Conservation (phyloP, 805 yeast genomes). For the fission yeast (Schizosaccharomyces pombe) region DNA sequence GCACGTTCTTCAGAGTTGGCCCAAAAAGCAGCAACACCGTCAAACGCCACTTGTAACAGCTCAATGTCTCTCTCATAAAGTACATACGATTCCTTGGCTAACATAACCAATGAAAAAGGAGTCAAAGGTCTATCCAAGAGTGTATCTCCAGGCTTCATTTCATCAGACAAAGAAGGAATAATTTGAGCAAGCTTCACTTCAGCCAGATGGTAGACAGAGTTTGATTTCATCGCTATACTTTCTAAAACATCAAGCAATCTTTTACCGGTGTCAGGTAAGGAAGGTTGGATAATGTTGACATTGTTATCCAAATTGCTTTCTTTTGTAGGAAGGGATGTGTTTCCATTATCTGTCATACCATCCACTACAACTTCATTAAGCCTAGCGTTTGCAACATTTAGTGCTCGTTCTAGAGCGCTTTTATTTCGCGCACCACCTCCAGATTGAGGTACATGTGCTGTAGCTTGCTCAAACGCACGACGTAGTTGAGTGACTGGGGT, state of each 20-base stretch:
- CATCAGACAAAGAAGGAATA: slow-evolving; percentile 29
- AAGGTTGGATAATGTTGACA: too few relatives aligned
- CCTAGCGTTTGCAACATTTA: slow-evolving; percentile 69
- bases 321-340: too few relatives aligned
- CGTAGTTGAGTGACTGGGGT: background rate
- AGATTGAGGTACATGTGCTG: background rate
- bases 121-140: slow-evolving; percentile 13
- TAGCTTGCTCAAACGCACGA: background rate
- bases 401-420: slow-evolving; percentile 57
- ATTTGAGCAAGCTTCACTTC: slow-evolving; percentile 75
- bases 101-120: slow-evolving; percentile 17
- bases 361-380: slow-evolving; percentile 14
- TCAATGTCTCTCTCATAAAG: slow-evolving; percentile 68
- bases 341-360: slow-evolving; percentile 28
- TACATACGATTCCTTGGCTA: slow-evolving; percentile 70
- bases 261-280: background rate
- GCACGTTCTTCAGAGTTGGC: slow-evolving; percentile 18
- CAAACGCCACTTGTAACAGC: slow-evolving; percentile 66
- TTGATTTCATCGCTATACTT: slow-evolving; percentile 66
- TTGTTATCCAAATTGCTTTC: too few relatives aligned
- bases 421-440: background rate
- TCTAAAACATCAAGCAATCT: slow-evolving; percentile 26
- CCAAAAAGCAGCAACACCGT: slow-evolving; percentile 82
- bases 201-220: slow-evolving; percentile 69
- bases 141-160: slow-evolving; percentile 7